These are phyloP conservation scores for Penicillium psychrosexuale DNA, from an alignment of 2,329 filamentous ascomycete genomes.

Conservation along the genomic window DNA sequence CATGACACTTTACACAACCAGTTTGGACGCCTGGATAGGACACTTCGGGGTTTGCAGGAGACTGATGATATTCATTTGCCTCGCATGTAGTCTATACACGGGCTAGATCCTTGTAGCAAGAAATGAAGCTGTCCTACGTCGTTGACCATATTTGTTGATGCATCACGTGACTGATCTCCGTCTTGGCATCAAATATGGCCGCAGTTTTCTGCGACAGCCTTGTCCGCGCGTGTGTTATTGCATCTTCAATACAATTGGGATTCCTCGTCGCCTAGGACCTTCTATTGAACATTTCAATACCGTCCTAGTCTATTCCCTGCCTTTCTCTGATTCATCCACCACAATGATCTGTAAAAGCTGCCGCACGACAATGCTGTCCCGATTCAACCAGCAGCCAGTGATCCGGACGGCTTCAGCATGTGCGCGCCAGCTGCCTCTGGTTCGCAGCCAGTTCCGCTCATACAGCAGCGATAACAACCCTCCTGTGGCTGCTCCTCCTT, in stretches of 20 bases:
- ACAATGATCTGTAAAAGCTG: constrained; percentile 45
- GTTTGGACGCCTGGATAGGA: background rate
- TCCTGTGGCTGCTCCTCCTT: constrained; percentile 27
- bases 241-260: constrained; percentile 3
- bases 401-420: constrained; percentile 28
- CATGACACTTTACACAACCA: background rate
- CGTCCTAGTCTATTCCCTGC: background rate
- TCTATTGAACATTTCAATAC: background rate
- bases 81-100: background rate
- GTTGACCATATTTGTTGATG: rapidly evolving
- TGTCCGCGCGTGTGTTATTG: constrained; percentile 9
- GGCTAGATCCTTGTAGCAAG: background rate
- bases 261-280: background rate
- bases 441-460: constrained; percentile 30
- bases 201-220: constrained; percentile 31
- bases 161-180: constrained; percentile 31
- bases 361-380: constrained; percentile 40
- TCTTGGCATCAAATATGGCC: constrained; percentile 39
- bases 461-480: constrained; percentile 33
- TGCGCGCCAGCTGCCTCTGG: constrained; percentile 29
- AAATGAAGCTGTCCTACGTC: background rate
- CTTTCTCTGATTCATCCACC: background rate
- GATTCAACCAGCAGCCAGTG: constrained; percentile 35
- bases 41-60: background rate
- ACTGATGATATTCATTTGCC: background rate